Conservation (phyloP, 192 early-diverging fungal species). For the Mortierella claussenii region DNA sequence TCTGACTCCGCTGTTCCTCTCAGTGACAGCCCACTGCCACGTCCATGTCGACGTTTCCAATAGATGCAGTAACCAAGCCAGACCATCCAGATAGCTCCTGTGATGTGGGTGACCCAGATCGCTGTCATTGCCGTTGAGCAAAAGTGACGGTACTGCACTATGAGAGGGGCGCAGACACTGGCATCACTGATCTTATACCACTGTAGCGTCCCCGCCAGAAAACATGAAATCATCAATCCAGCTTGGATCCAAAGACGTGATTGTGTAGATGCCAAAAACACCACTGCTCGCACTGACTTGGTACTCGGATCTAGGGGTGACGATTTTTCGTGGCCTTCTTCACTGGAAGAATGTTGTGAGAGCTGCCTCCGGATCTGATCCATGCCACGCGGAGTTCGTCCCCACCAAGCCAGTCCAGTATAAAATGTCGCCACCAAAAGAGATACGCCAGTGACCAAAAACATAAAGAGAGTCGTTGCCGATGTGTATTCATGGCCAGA, state of each 20-base stretch:
- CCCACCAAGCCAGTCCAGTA: slow-evolving; percentile 28
- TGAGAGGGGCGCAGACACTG: neutral
- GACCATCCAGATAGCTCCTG: slow-evolving; percentile 3
- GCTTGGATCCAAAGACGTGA: slow-evolving; percentile 17
- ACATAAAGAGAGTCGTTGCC: slow-evolving; percentile 11
- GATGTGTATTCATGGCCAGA: neutral
- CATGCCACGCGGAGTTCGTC: slow-evolving; percentile 2
- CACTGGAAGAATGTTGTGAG: neutral
- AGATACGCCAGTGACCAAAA: slow-evolving; percentile 15
- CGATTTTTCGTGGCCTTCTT: neutral
- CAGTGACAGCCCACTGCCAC: neutral
- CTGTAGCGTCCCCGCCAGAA: slow-evolving; percentile 4
- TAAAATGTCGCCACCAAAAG: slow-evolving; percentile 10
- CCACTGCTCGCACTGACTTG: neutral
- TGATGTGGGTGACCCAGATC: neutral
- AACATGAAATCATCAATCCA: neutral
- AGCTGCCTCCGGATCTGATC: slow-evolving; percentile 1
- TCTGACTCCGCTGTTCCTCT: too few species aligned
- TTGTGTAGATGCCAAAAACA: slow-evolving; percentile 3
- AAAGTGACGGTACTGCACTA: neutral
- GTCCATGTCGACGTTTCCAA: neutral
- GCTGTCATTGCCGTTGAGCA: slow-evolving; percentile 27
- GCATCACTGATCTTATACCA: slow-evolving; percentile 16
- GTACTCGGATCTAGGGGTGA: neutral
- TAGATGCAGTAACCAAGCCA: slow-evolving; percentile 20